Percentiles rank a stretch among this genome's conserved stretches.
These are phyloP conservation scores for Stephania cephalantha DNA, from an alignment of 164 flowering plant genomes.

Conservation along the genomic window DNA sequence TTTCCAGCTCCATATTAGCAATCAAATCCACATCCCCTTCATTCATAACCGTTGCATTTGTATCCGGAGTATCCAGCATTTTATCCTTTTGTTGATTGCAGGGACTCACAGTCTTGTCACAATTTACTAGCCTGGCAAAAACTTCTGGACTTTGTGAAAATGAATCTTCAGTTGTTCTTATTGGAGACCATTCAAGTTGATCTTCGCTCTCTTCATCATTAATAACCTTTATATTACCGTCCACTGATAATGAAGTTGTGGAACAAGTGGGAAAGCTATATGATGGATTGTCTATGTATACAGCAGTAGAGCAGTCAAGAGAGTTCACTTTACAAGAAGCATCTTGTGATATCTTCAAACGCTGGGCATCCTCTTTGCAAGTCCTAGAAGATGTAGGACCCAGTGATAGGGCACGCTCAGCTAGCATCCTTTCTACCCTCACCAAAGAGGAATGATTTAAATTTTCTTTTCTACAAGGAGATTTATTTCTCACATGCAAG, in stretches of 20 bases:
- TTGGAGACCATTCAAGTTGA: constrained; percentile 15
- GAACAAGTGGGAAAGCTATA: constrained; percentile 9
- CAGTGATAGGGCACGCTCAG: constrained; percentile 3
- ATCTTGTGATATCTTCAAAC: constrained; percentile 7
- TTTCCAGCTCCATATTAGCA: constrained; percentile 19
- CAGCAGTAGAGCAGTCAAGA: neutral
- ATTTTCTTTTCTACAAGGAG: constrained; percentile 9
- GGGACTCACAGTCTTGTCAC: constrained; percentile 24
- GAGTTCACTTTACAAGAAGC: constrained; percentile 6
- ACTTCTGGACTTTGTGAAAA: constrained; percentile 17
- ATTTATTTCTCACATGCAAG: constrained; percentile 11
- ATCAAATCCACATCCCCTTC: constrained; percentile 19
- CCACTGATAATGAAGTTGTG: constrained; percentile 7
- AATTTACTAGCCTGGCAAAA: constrained; percentile 19
- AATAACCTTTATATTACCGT: constrained; percentile 19
- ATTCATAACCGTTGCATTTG: constrained; percentile 29
- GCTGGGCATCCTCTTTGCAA: constrained; percentile 20
- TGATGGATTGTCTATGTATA: neutral
- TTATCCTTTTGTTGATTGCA: constrained; percentile 26
- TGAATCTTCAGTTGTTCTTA: constrained; percentile 14
- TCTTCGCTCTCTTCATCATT: constrained; percentile 28
- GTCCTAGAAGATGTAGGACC: constrained; percentile 13
- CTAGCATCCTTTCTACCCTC: neutral
- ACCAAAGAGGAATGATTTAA: constrained; percentile 10
- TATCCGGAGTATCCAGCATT: constrained; percentile 20